Evolutionary conservation across 2,329 filamentous ascomycete genomes (phyloP).

Genomic region (Cryphonectria nitschkei): DNA sequence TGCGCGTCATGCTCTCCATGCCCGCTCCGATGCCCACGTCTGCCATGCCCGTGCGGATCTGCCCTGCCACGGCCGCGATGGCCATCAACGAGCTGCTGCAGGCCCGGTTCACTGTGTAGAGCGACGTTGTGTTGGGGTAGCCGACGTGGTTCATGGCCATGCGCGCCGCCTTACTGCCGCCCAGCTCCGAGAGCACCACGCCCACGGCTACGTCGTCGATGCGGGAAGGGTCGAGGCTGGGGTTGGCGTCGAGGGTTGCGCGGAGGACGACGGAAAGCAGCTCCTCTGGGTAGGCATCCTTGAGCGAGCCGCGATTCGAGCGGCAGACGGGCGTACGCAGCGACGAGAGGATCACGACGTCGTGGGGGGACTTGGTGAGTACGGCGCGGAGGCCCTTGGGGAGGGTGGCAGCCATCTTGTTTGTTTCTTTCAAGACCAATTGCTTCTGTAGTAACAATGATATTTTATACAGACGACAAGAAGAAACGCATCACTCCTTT

Average conservation of each 20-base stretch:
- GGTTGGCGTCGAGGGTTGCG: conserved; percentile 73
- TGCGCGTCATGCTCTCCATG: conserved; percentile 95
- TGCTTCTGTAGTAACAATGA: neutral
- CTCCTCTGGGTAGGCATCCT: conserved; percentile 89
- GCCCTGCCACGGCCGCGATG: conserved; percentile 73
- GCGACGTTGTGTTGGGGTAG: conserved; percentile 70
- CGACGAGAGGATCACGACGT: conserved; percentile 88
- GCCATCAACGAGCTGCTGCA: conserved; percentile 80
- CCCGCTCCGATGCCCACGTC: conserved; percentile 79
- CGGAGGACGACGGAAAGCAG: conserved; percentile 70
- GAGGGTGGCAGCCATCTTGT: conserved; percentile 46
- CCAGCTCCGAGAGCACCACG: conserved; percentile 87
- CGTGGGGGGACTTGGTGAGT: conserved; percentile 76
- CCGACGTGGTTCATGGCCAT: conserved; percentile 90
- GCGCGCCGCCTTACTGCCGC: conserved; percentile 85
- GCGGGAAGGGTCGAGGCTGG: conserved; percentile 68
- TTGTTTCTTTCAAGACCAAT: neutral
- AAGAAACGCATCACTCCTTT: neutral
- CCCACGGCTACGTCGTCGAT: conserved; percentile 86
- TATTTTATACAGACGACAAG: neutral
- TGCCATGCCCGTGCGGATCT: conserved; percentile 75
- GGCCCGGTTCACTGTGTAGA: conserved; percentile 88
- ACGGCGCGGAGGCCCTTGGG: conserved; percentile 74
- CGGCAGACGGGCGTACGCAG: conserved; percentile 86
- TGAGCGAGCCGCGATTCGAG: conserved; percentile 80